phyloP scores from a whole-genome alignment of 176 grass and related monocot genomes.

The Tillandsia fasciculata region DNA sequence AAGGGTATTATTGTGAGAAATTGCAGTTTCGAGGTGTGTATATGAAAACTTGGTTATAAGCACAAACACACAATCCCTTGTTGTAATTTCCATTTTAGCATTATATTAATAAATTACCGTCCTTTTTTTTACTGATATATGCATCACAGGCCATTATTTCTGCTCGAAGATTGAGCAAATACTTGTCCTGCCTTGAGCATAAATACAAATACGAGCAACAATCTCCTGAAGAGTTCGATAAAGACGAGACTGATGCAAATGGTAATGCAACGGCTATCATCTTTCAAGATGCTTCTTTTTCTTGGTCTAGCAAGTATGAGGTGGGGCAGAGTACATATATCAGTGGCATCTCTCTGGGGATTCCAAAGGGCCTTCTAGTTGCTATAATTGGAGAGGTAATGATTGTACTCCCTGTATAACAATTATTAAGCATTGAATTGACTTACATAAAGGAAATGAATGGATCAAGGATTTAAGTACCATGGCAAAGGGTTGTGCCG shows the following conservation, averaged over 20 bases:
- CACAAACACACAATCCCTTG: too few species aligned
- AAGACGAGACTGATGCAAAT: conserved; percentile 22
- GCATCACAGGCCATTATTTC: conserved; percentile 75
- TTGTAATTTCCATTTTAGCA: too few species aligned
- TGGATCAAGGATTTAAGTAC: conserved; percentile 3
- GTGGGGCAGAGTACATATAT: conserved; percentile 36
- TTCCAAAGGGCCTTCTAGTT: conserved; percentile 61
- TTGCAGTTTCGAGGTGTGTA: too few species aligned
- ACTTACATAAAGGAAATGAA: background rate
- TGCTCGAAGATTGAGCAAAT: conserved; percentile 63
- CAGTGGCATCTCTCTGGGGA: conserved; percentile 43
- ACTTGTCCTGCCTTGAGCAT: conserved; percentile 67
- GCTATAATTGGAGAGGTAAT: conserved; percentile 83
- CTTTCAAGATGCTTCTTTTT: conserved; percentile 43
- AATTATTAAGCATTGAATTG: background rate
- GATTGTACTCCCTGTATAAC: conserved; percentile 3
- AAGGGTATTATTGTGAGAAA: too few species aligned
- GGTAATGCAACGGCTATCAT: conserved; percentile 24
- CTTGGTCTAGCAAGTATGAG: conserved; percentile 54
- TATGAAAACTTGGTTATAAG: too few species aligned
- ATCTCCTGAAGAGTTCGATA: conserved; percentile 19
- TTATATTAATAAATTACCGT: too few species aligned
- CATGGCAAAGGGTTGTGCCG: too few species aligned
- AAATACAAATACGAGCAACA: conserved; percentile 16
- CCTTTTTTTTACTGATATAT: background rate